Evolutionary conservation across 306 rosid genomes (phyloP).

Genomic region (Quercus bicolor): DNA sequence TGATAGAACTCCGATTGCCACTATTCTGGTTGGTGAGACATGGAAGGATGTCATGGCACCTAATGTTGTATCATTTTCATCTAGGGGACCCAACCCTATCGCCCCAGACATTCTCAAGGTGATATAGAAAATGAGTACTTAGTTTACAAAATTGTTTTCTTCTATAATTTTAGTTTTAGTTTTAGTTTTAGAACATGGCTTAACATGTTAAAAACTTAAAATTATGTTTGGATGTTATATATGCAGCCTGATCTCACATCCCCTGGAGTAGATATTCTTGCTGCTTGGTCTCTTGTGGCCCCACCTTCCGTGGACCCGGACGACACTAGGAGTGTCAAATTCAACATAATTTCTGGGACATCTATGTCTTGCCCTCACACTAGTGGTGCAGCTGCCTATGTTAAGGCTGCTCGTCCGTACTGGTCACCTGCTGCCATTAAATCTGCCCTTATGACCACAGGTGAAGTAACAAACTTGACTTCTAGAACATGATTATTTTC

Average conservation of each 20-base stretch:
- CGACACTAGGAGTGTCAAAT: conserved; percentile 17
- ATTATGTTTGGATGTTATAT: background rate
- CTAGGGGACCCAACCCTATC: conserved; percentile 32
- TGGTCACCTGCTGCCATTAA: conserved; percentile 39
- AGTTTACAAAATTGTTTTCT: background rate
- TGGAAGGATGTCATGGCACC: conserved; percentile 31
- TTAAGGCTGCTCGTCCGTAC: conserved; percentile 31
- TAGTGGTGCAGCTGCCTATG: conserved; percentile 30
- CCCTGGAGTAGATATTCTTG: conserved; percentile 31
- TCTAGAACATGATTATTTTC: no score
- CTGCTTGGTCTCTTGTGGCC: conserved; percentile 33
- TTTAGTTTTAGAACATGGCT: background rate
- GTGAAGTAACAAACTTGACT: background rate
- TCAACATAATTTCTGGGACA: conserved; percentile 23
- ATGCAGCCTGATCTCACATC: conserved; percentile 33
- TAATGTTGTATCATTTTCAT: conserved; percentile 26
- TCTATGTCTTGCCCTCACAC: conserved; percentile 40
- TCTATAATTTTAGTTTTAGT: background rate
- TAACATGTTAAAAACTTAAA: background rate
- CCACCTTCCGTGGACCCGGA: background rate
- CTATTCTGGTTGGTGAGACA: conserved; percentile 19
- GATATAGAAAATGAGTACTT: background rate
- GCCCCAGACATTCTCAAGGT: conserved; percentile 35
- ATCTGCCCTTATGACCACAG: conserved; percentile 38
- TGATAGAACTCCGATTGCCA: conserved; percentile 28